Evolutionary conservation across 345 rosid genomes (phyloP).

Genomic region (Eucalyptus regnans): DNA sequence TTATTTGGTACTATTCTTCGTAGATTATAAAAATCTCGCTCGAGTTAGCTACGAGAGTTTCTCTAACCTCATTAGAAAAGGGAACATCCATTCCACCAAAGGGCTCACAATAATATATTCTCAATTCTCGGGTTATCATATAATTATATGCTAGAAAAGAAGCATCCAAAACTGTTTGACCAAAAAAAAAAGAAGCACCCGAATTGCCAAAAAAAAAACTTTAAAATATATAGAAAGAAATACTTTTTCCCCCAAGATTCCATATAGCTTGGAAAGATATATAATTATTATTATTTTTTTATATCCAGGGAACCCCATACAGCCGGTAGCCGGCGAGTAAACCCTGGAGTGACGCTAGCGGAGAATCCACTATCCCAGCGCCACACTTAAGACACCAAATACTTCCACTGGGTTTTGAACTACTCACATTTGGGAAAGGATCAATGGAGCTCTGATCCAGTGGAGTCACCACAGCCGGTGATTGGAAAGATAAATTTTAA

Average conservation of each 20-base stretch:
- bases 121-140: neutral
- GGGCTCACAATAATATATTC: neutral
- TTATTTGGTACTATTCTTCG: neutral
- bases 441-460: too few relatives aligned
- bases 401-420: too few relatives aligned
- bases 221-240: neutral
- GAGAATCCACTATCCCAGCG: too few relatives aligned
- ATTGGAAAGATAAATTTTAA: neutral
- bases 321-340: too few relatives aligned
- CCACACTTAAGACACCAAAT: too few relatives aligned
- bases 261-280: neutral
- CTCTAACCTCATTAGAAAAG: neutral
- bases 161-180: neutral
- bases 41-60: neutral
- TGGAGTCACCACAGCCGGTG: too few relatives aligned
- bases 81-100: neutral
- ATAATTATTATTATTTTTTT: too few relatives aligned
- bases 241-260: neutral
- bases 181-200: neutral
- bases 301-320: too few relatives aligned
- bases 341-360: too few relatives aligned
- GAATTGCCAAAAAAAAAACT: neutral
- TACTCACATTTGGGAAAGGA: too few relatives aligned
- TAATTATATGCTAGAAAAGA: neutral
- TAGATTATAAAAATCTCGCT: neutral